phyloP scores from a whole-genome alignment of 2,329 filamentous ascomycete species.

The Emergomyces pasteurianus region DNA sequence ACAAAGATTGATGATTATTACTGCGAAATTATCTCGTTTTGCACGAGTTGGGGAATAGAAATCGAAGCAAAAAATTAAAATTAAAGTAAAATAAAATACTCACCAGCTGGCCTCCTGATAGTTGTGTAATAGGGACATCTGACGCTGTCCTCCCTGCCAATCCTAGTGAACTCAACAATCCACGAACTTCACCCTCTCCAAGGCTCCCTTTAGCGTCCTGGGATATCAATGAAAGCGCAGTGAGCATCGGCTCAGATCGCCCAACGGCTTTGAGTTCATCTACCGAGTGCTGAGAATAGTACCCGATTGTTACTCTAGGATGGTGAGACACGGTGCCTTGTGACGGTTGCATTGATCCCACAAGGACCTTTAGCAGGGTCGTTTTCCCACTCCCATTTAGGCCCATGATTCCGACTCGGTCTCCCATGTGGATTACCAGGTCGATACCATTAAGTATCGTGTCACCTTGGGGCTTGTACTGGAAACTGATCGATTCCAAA shows the following conservation, averaged over 20 bases:
- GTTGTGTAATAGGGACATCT: constrained; percentile 57
- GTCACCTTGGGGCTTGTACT: constrained; percentile 41
- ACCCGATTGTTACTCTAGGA: constrained; percentile 56
- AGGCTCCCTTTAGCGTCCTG: constrained; percentile 41
- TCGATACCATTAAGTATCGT: constrained; percentile 50
- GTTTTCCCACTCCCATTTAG: constrained; percentile 76
- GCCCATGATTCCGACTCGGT: constrained; percentile 63
- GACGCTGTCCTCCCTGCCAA: constrained; percentile 58
- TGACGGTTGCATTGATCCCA: constrained; percentile 47
- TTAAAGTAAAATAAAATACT: constrained; percentile 17
- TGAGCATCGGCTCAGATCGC: constrained; percentile 41
- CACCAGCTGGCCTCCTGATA: constrained; percentile 71
- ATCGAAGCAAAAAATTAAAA: no score
- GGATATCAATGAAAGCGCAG: constrained; percentile 53
- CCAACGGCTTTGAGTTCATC: constrained; percentile 53
- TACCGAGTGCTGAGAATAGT: constrained; percentile 71
- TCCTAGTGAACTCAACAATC: constrained; percentile 55
- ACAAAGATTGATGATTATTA: constrained; percentile 4
- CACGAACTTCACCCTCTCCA: constrained; percentile 56
- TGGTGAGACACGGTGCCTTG: constrained; percentile 54
- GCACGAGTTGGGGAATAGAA: constrained; percentile 13
- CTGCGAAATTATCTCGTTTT: neutral
- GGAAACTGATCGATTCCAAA: constrained; percentile 56
- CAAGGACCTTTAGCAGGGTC: constrained; percentile 60
- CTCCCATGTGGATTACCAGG: constrained; percentile 59